These are phyloP conservation scores for Fomitopsis pulvina DNA, from an alignment of 768 basidiomycete genomes.

Conservation along the genomic window DNA sequence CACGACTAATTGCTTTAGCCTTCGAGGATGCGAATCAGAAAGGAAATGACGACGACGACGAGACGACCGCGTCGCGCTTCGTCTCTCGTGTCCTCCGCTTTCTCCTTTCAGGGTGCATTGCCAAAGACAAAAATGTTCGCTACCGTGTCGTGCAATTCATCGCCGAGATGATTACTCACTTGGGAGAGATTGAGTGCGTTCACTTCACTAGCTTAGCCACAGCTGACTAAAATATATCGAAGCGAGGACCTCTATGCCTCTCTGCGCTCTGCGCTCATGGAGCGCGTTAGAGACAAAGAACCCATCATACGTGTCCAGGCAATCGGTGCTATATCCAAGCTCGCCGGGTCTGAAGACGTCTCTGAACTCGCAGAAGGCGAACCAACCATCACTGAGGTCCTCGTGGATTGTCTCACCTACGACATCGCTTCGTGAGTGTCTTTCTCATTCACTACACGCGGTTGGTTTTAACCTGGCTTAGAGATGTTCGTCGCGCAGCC, in stretches of 20 bases:
- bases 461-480: conserved; percentile 22
- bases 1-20: conserved; percentile 20
- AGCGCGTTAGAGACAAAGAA: conserved; percentile 78
- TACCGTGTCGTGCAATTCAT: conserved; percentile 75
- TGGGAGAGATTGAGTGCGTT: conserved; percentile 84
- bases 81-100: conserved; percentile 41
- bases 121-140: conserved; percentile 84
- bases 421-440: conserved; percentile 70
- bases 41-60: conserved; percentile 40
- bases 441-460: background rate
- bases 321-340: conserved; percentile 69
- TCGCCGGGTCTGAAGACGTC: conserved; percentile 64
- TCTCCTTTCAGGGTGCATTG: conserved; percentile 68
- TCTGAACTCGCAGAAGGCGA: conserved; percentile 47
- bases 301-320: conserved; percentile 70
- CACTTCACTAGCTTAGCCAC: too few species aligned
- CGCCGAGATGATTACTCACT: conserved; percentile 69
- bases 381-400: conserved; percentile 47
- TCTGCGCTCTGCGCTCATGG: conserved; percentile 59
- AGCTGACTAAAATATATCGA: too few species aligned
- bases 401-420: conserved; percentile 58
- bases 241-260: conserved; percentile 72
- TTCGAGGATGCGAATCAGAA: conserved; percentile 28
- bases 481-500: conserved; percentile 82
- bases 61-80: conserved; percentile 43